Conservation (phyloP, 495 filamentous ascomycete species). For the Xylaria sp. region DNA sequence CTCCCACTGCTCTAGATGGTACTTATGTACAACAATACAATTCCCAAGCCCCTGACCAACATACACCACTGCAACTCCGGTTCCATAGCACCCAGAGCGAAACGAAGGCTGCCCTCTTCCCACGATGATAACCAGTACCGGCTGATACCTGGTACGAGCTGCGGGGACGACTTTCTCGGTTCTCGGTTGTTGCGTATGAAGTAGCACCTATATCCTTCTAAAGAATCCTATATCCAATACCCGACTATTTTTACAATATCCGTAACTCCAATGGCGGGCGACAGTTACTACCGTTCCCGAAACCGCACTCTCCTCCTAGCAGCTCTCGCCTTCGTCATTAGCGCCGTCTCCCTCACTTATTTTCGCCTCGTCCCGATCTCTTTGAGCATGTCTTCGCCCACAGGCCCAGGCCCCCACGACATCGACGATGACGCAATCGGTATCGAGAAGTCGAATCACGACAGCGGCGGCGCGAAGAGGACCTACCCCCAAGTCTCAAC, state of each 20-base stretch:
- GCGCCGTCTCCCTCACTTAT: constrained; percentile 28
- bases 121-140: not conserved
- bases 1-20: not conserved
- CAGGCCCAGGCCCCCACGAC: not conserved
- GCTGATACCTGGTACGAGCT: not conserved
- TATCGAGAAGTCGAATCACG: constrained; percentile 6
- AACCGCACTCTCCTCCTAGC: constrained; percentile 23
- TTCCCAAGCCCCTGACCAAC: not conserved
- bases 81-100: not conserved
- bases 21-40: not conserved
- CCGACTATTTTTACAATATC: not conserved
- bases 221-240: not conserved
- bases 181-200: not conserved
- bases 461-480: not conserved
- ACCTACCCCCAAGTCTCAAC: constrained; percentile 40
- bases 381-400: not conserved
- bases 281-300: not conserved
- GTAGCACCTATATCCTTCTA: not conserved
- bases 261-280: constrained; percentile 6
- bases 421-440: not conserved
- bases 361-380: constrained; percentile 14
- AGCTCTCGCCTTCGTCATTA: constrained; percentile 26
- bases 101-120: not conserved
- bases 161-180: not conserved
- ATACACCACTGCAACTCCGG: not conserved